These are phyloP conservation scores for Fomitiporia mediterranea DNA, from an alignment of 1,284 basidiomycete genomes.

Conservation along the genomic window DNA sequence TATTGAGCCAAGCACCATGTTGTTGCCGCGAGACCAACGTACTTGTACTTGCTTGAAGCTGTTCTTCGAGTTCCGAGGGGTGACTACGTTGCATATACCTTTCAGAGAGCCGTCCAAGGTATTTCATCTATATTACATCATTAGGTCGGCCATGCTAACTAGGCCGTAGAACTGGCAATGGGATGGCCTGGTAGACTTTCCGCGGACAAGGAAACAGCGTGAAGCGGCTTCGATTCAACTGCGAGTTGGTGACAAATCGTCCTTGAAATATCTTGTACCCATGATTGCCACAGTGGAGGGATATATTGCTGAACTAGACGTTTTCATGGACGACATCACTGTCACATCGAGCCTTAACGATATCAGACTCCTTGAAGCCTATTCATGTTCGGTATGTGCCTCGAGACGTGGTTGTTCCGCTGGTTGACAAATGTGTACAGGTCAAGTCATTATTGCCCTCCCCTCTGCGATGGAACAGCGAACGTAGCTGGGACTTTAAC, in stretches of 20 bases:
- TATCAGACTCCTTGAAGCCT: slow-evolving; percentile 69
- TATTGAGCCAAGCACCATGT: slow-evolving; percentile 45
- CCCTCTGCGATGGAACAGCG: slow-evolving; percentile 62
- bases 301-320: slow-evolving; percentile 73
- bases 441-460: slow-evolving; percentile 41
- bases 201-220: slow-evolving; percentile 47
- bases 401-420: not conserved
- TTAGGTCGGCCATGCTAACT: not conserved
- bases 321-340: slow-evolving; percentile 77
- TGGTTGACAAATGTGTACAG: not conserved
- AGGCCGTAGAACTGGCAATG: slow-evolving; percentile 79
- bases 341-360: slow-evolving; percentile 86
- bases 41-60: slow-evolving; percentile 75
- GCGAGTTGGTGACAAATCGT: slow-evolving; percentile 73
- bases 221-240: slow-evolving; percentile 73
- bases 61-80: slow-evolving; percentile 74
- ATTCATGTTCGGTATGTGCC: slow-evolving; percentile 63
- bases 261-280: slow-evolving; percentile 77
- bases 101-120: slow-evolving; percentile 86
- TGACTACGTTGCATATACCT: slow-evolving; percentile 74
- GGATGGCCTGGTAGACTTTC: slow-evolving; percentile 55
- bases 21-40: slow-evolving; percentile 76
- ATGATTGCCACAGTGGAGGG: slow-evolving; percentile 71
- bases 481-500: slow-evolving; percentile 74
- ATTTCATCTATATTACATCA: slow-evolving; percentile 4